Conservation (phyloP, 345 rosid species). For the Populus ilicifolia region DNA sequence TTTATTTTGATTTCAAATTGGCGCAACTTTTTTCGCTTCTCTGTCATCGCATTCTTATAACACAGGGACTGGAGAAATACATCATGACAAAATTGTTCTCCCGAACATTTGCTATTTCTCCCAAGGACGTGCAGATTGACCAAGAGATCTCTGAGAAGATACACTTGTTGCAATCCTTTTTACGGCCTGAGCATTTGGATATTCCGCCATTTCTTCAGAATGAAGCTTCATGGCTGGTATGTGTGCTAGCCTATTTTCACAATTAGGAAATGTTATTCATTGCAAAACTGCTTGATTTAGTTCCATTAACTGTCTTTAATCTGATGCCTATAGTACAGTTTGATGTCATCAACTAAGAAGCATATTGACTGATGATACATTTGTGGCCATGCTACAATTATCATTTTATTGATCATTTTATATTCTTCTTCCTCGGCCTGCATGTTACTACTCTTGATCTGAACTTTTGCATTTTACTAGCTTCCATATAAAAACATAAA, state of each 20-base stretch:
- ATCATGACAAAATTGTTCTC: constrained; percentile 50
- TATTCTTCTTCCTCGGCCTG: no score
- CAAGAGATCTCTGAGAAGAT: constrained; percentile 46
- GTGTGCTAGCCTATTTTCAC: constrained; percentile 6
- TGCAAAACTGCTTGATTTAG: neutral
- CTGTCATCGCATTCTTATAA: neutral
- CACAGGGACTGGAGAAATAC: constrained; percentile 60
- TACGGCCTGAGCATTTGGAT: constrained; percentile 61
- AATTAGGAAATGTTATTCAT: neutral
- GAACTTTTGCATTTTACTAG: no score
- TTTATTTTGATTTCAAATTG: neutral
- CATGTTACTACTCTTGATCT: no score
- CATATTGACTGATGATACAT: no score
- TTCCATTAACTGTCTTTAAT: no score
- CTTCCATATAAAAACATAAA: no score
- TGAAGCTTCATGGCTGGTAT: constrained; percentile 66
- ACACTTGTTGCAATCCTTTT: constrained; percentile 44
- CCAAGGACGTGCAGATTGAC: constrained; percentile 44
- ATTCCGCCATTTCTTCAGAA: constrained; percentile 45
- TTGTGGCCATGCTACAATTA: no score
- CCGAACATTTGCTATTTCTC: constrained; percentile 42
- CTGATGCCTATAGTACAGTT: no score
- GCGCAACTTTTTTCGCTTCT: neutral
- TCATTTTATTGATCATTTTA: no score
- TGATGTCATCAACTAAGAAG: no score